Percentiles rank a stretch among this genome's conserved stretches.
These are phyloP conservation scores for Leccinum fibrillosum DNA, from an alignment of 768 basidiomycete species.

Conservation along the genomic window DNA sequence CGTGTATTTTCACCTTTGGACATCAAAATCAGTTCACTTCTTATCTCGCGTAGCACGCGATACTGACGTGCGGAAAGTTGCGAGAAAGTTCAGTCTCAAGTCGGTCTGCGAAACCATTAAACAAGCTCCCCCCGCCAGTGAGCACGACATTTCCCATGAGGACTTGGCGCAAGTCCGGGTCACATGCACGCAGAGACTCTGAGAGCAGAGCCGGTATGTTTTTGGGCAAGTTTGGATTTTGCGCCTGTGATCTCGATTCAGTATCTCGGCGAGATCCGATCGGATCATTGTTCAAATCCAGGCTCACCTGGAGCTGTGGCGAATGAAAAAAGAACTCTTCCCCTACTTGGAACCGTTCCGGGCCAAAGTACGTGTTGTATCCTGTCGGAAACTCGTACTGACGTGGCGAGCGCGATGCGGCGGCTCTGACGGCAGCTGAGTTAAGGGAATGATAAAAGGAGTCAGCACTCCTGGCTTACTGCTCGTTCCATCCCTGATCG, in stretches of 20 bases:
- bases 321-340: slow-evolving; percentile 88
- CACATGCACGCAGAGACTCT: slow-evolving; percentile 78
- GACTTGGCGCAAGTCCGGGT: slow-evolving; percentile 87
- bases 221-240: slow-evolving; percentile 70
- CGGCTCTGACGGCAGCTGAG: slow-evolving; percentile 42
- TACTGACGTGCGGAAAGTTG: slow-evolving; percentile 74
- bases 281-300: background rate
- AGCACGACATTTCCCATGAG: slow-evolving; percentile 92
- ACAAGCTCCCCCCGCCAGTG: slow-evolving; percentile 89
- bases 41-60: background rate
- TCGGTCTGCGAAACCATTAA: slow-evolving; percentile 83
- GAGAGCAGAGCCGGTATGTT: slow-evolving; percentile 73
- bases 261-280: background rate
- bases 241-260: slow-evolving; percentile 31
- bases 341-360: slow-evolving; percentile 78
- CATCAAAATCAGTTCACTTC: slow-evolving; percentile 9
- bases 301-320: slow-evolving; percentile 47
- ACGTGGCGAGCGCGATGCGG: slow-evolving; percentile 50
- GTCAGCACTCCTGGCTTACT: slow-evolving; percentile 45
- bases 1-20: slow-evolving; percentile 82
- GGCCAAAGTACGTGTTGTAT: slow-evolving; percentile 77
- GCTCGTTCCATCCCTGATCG: slow-evolving; percentile 86
- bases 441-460: background rate
- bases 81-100: slow-evolving; percentile 72
- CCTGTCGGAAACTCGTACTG: slow-evolving; percentile 97